Evolutionary conservation across 208 protist species (phyloP).

Genomic region (Trypanosoma congolense): DNA sequence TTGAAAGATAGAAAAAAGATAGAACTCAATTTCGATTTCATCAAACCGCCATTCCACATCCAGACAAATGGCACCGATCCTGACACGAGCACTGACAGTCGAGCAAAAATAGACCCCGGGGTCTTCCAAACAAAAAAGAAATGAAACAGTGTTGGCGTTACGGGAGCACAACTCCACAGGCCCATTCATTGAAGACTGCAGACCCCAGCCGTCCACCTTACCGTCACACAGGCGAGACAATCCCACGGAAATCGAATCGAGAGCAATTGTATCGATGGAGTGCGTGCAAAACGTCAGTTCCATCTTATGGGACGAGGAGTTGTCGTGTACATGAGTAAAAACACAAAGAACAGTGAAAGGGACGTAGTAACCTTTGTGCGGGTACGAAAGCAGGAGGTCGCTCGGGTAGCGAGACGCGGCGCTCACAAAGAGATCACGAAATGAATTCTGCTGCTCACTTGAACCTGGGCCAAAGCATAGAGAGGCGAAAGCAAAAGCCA

Average conservation of each 20-base stretch:
- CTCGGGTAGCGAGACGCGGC: neutral
- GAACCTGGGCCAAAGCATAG: constrained; percentile 20
- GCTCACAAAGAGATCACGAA: constrained; percentile 10
- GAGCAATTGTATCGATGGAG: constrained; percentile 13
- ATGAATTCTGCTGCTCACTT: constrained; percentile 4
- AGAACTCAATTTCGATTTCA: neutral
- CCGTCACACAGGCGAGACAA: constrained; percentile 8
- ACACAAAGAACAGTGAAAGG: constrained; percentile 22
- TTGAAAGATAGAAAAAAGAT: constrained; percentile 1
- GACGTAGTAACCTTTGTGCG: constrained; percentile 15
- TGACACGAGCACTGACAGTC: constrained; percentile 27
- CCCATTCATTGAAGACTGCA: neutral
- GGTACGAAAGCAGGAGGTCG: constrained; percentile 12
- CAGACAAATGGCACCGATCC: constrained; percentile 16
- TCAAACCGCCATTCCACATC: constrained; percentile 24
- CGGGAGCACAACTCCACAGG: constrained; percentile 4
- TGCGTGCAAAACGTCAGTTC: constrained; percentile 13
- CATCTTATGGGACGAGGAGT: constrained; percentile 7
- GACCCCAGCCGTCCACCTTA: neutral
- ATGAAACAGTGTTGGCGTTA: neutral
- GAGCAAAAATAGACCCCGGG: constrained; percentile 37
- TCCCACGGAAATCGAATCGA: constrained; percentile 13
- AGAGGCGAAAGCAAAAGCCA: constrained; percentile 14
- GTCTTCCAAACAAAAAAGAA: constrained; percentile 22
- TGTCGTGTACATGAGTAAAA: constrained; percentile 14